Percentiles rank a stretch among this genome's conserved stretches.
These are phyloP conservation scores for Eucalyptus marginata DNA, from an alignment of 345 rosid species.

Conservation along the genomic window DNA sequence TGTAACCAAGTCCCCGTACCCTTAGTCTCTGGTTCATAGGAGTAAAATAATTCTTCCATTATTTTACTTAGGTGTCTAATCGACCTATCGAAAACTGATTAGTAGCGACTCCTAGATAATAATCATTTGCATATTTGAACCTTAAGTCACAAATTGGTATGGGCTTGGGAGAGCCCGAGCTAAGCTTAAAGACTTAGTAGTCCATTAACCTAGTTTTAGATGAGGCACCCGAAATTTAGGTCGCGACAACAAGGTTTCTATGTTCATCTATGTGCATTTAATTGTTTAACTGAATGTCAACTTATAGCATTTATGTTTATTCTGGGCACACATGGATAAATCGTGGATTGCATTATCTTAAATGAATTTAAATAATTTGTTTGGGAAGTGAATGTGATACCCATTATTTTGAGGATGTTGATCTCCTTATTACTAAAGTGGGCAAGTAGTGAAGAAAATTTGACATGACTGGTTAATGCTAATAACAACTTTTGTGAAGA, in stretches of 20 bases:
- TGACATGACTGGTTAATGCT: background rate
- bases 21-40: no score
- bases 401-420: background rate
- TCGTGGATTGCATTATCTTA: background rate
- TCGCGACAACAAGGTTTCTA: background rate
- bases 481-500: background rate
- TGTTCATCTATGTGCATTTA: rapidly evolving
- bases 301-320: background rate
- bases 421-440: background rate
- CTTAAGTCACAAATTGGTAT: no score
- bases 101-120: no score
- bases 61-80: no score
- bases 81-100: no score
- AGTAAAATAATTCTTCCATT: no score
- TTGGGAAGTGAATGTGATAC: background rate
- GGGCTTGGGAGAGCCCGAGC: no score
- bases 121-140: no score
- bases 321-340: background rate
- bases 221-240: no score
- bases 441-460: background rate
- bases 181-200: no score
- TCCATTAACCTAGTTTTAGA: no score
- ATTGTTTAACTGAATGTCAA: background rate
- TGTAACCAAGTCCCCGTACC: no score
- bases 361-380: background rate